Conservation (phyloP, 2,329 filamentous ascomycete genomes). For the Calycina marina region DNA sequence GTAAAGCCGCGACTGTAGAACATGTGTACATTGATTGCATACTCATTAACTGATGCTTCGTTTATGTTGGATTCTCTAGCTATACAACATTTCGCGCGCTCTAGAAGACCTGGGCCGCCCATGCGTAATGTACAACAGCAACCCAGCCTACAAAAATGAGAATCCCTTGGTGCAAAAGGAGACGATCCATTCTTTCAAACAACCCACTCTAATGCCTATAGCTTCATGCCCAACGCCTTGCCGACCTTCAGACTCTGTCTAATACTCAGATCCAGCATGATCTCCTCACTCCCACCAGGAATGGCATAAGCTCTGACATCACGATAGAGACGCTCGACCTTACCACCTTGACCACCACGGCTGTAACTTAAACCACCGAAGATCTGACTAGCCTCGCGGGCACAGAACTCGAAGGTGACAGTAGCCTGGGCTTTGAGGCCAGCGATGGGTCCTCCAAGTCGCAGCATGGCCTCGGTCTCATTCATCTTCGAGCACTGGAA, state of each 20-base stretch:
- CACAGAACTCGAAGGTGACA: conserved; percentile 93
- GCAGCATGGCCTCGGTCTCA: conserved; percentile 89
- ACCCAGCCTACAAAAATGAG: too few relatives aligned
- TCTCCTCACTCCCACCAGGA: conserved; percentile 91
- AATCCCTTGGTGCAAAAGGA: too few relatives aligned
- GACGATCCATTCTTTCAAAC: too few relatives aligned
- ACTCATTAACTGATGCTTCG: too few relatives aligned
- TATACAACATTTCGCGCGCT: too few relatives aligned
- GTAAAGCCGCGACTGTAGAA: too few relatives aligned
- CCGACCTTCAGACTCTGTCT: conserved; percentile 79
- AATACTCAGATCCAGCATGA: conserved; percentile 95
- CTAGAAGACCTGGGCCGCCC: too few relatives aligned
- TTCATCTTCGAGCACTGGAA: conserved; percentile 89
- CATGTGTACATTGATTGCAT: too few relatives aligned
- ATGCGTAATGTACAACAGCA: too few relatives aligned
- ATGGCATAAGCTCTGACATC: conserved; percentile 95
- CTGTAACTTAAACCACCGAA: conserved; percentile 90
- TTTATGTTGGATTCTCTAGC: too few relatives aligned
- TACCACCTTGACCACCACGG: conserved; percentile 84
- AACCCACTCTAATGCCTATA: conserved; percentile 40
- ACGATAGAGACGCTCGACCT: conserved; percentile 87
- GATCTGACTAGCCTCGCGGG: conserved; percentile 90
- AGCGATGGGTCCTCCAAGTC: conserved; percentile 87
- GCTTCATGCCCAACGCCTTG: conserved; percentile 87
- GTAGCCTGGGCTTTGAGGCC: conserved; percentile 88